These are phyloP conservation scores for Colletotrichum costaricense DNA, from an alignment of 2,329 filamentous ascomycete genomes.

Conservation along the genomic window DNA sequence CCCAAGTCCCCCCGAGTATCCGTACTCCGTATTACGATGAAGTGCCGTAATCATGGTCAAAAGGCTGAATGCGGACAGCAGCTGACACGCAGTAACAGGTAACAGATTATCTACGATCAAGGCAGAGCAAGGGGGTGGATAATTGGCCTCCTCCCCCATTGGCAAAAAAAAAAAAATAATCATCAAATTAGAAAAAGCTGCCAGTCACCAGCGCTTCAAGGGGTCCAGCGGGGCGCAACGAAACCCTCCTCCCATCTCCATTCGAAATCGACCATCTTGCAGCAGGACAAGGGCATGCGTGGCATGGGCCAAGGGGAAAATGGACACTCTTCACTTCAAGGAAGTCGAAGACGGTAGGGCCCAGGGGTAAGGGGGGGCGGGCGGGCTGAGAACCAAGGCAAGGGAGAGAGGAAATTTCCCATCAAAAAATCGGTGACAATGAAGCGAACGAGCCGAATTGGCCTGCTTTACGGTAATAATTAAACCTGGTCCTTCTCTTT, in stretches of 20 bases:
- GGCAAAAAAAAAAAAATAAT: not conserved
- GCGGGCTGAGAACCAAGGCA: not conserved
- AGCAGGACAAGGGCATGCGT: not conserved
- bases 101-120: not conserved
- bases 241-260: not conserved
- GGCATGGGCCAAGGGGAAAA: slow-evolving; percentile 4
- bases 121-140: not conserved
- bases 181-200: not conserved
- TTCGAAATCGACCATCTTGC: slow-evolving; percentile 7
- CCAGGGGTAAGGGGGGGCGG: not conserved
- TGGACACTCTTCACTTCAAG: no score
- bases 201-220: slow-evolving; percentile 6
- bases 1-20: not conserved
- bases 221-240: not conserved
- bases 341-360: no score
- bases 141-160: not conserved
- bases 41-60: not conserved
- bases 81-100: not conserved
- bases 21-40: not conserved
- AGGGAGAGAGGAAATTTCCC: not conserved
- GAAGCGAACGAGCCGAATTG: slow-evolving; percentile 25
- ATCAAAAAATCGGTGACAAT: not conserved
- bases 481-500: not conserved
- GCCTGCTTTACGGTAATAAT: not conserved
- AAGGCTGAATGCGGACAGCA: not conserved